These are phyloP conservation scores for Asterophora parasitica DNA, from an alignment of 768 basidiomycete genomes.

Conservation along the genomic window DNA sequence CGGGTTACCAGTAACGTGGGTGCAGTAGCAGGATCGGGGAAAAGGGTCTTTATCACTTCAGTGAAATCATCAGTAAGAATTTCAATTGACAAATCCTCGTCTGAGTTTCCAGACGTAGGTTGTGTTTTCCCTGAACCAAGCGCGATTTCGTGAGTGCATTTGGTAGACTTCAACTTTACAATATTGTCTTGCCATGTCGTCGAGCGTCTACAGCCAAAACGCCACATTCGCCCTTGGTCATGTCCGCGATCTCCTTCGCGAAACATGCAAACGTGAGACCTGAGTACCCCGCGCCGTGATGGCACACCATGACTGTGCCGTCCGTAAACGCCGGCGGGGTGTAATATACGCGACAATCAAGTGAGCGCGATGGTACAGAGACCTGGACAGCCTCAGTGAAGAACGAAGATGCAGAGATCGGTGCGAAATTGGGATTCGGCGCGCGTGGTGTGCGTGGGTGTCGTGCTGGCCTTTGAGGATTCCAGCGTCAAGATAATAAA, in stretches of 20 bases:
- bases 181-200: constrained; percentile 66
- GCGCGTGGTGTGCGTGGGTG: constrained; percentile 25
- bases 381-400: constrained; percentile 82
- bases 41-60: constrained; percentile 64
- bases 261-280: constrained; percentile 88
- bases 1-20: constrained; percentile 71
- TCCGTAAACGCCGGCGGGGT: constrained; percentile 56
- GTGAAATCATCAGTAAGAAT: constrained; percentile 71
- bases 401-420: constrained; percentile 73
- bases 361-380: constrained; percentile 50
- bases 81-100: constrained; percentile 65
- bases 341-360: constrained; percentile 81
- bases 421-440: constrained; percentile 62
- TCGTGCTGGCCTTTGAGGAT: constrained; percentile 29
- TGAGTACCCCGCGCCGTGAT: constrained; percentile 93
- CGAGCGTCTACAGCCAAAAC: constrained; percentile 80
- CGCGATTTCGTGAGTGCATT: too few species aligned
- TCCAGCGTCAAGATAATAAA: constrained; percentile 14
- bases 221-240: constrained; percentile 69
- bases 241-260: constrained; percentile 67
- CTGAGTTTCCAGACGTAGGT: constrained; percentile 31
- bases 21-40: constrained; percentile 53
- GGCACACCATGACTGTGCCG: constrained; percentile 79
- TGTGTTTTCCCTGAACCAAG: constrained; percentile 57
- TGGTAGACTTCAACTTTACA: not conserved